Percentiles rank a stretch among this genome's conserved stretches.
Evolutionary conservation across 73 alveolate genomes (phyloP).

Genomic region (Paramecium sonneborni): DNA sequence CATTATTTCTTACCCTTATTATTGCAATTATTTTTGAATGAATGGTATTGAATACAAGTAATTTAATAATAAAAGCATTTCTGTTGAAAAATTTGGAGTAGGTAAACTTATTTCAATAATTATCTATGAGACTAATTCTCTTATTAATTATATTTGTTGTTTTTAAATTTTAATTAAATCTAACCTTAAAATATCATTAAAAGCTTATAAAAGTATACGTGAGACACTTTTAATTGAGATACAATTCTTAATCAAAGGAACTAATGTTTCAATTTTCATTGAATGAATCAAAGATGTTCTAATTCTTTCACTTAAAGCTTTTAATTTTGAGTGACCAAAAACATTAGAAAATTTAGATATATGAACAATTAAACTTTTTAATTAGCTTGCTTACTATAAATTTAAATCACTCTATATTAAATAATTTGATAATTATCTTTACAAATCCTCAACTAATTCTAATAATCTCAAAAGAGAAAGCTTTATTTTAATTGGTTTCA

Average conservation of each 20-base stretch:
- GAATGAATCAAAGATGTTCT: not conserved
- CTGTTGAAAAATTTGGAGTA: not conserved
- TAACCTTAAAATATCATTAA: not conserved
- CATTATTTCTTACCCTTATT: not conserved
- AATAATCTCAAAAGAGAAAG: not conserved
- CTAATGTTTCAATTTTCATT: not conserved
- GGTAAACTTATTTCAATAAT: not conserved
- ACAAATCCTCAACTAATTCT: not conserved
- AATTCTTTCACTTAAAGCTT: conserved; percentile 7
- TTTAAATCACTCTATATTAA: not conserved
- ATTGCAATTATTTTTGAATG: not conserved
- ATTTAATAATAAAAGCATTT: not conserved
- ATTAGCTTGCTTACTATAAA: not conserved
- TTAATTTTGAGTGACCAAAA: conserved; percentile 16
- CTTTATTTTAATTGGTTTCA: not conserved
- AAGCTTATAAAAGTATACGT: not conserved
- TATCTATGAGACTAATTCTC: not conserved
- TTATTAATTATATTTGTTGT: not conserved
- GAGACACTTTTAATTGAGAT: not conserved
- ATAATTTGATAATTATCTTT: not conserved
- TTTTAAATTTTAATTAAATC: not conserved
- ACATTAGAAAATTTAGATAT: conserved; percentile 6
- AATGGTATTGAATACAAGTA: not conserved
- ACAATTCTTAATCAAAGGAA: not conserved
- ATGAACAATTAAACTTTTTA: conserved; percentile 20